These are phyloP conservation scores for Pseudogymnoascus sp. DNA, from an alignment of 2,329 filamentous ascomycete genomes.

Conservation along the genomic window DNA sequence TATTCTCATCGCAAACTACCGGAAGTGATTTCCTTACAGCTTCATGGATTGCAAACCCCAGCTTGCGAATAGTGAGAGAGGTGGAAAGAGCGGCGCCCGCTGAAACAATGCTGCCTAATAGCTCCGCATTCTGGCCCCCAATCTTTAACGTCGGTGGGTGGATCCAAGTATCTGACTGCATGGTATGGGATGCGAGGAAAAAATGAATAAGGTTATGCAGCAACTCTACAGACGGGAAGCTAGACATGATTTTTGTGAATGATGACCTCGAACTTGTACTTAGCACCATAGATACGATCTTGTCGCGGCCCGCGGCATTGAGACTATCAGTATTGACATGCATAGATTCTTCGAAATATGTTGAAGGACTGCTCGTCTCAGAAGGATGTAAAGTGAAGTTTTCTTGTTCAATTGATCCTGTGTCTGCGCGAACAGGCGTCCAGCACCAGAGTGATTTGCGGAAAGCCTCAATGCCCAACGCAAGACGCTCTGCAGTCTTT, in stretches of 20 bases:
- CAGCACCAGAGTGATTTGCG: background rate
- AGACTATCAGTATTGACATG: background rate
- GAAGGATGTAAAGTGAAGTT: background rate
- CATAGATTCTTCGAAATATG: background rate
- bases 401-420: background rate
- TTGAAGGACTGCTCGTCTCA: background rate
- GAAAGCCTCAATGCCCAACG: background rate
- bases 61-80: conserved; percentile 16
- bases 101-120: conserved; percentile 16
- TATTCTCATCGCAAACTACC: conserved; percentile 39
- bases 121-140: background rate
- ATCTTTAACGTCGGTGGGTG: conserved; percentile 16
- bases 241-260: conserved; percentile 12
- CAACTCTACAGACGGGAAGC: conserved; percentile 19
- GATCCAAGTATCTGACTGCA: conserved; percentile 17
- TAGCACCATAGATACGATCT: conserved; percentile 19
- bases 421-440: background rate
- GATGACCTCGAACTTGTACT: conserved; percentile 6
- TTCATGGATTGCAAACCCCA: conserved; percentile 23
- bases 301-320: conserved; percentile 11
- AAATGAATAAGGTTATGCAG: conserved; percentile 17
- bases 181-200: conserved; percentile 14
- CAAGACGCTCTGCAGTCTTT: background rate
- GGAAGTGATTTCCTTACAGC: conserved; percentile 15
- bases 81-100: conserved; percentile 16